These are phyloP conservation scores for Chlorella variabilis DNA, from an alignment of 163 green algal species.

Conservation along the genomic window DNA sequence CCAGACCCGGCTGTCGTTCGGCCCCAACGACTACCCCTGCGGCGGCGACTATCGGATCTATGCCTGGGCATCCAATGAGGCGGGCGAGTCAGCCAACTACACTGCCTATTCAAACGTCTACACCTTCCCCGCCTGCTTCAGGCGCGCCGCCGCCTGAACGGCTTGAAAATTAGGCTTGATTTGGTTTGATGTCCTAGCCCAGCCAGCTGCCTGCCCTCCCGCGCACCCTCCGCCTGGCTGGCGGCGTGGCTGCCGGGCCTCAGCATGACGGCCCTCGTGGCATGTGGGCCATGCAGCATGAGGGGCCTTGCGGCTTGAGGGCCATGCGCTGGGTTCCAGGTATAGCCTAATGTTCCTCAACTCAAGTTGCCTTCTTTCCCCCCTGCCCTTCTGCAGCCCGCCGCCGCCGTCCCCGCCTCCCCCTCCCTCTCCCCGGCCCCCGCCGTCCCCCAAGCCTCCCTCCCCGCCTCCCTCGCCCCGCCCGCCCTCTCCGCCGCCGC, in stretches of 20 bases:
- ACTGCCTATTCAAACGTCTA: neutral
- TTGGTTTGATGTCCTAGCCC: too few relatives aligned
- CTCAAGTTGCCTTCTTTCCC: neutral
- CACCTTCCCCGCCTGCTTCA: conserved; percentile 5
- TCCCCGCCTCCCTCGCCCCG: neutral
- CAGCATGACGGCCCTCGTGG: too few relatives aligned
- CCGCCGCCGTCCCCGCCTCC: neutral
- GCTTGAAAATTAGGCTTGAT: too few relatives aligned
- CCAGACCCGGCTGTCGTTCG: neutral
- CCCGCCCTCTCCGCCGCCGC: neutral
- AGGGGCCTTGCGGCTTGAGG: too few relatives aligned
- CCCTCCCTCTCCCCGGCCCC: neutral
- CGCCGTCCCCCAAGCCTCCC: neutral
- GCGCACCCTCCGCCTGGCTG: too few relatives aligned
- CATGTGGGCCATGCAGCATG: too few relatives aligned
- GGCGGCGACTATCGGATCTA: neutral
- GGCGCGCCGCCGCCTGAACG: neutral
- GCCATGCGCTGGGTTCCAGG: too few relatives aligned
- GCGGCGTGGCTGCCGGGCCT: too few relatives aligned
- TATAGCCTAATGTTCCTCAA: too few relatives aligned
- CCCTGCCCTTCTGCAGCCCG: neutral
- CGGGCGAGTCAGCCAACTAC: neutral
- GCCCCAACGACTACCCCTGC: neutral
- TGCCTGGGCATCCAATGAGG: neutral
- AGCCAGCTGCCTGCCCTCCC: too few relatives aligned